Evolutionary conservation across 148 eudicot species (phyloP).

Genomic region (Vaccinium darrowii): DNA sequence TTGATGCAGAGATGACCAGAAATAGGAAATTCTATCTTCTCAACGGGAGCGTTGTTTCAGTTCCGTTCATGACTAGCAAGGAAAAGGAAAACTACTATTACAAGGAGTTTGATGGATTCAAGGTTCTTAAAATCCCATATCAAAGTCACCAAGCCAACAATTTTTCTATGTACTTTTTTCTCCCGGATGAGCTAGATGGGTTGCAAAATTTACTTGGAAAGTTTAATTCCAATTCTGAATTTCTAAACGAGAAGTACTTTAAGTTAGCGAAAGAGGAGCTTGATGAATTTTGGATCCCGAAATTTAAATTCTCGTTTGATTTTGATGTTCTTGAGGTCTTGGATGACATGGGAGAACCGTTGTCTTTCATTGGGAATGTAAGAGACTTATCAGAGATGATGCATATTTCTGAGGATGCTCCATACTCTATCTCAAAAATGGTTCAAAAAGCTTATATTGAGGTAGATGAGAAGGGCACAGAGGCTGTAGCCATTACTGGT

Average conservation of each 20-base stretch:
- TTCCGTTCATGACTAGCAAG: background rate
- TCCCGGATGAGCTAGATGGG: background rate
- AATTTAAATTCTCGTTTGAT: background rate
- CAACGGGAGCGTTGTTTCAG: background rate
- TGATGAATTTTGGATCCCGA: background rate
- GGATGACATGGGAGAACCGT: background rate
- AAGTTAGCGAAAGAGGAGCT: background rate
- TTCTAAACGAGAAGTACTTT: background rate
- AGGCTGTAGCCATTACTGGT: background rate
- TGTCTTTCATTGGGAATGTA: background rate
- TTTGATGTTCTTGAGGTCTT: background rate
- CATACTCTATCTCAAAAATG: background rate
- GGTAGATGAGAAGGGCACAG: too few relatives aligned
- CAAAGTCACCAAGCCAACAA: background rate
- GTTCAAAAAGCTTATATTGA: conserved; percentile 17
- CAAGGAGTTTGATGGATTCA: background rate
- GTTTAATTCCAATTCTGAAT: background rate
- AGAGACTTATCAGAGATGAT: background rate
- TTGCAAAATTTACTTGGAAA: background rate
- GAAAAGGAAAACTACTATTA: background rate
- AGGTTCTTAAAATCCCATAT: background rate
- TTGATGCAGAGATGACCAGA: background rate
- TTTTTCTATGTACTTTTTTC: too few relatives aligned
- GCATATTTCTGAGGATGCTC: background rate
- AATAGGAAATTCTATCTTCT: background rate